A percentile compares a stretch with the other conserved stretches of the same genome.
Evolutionary conservation across 768 basidiomycete species (phyloP).

Genomic region (Saitozyma podzolica): DNA sequence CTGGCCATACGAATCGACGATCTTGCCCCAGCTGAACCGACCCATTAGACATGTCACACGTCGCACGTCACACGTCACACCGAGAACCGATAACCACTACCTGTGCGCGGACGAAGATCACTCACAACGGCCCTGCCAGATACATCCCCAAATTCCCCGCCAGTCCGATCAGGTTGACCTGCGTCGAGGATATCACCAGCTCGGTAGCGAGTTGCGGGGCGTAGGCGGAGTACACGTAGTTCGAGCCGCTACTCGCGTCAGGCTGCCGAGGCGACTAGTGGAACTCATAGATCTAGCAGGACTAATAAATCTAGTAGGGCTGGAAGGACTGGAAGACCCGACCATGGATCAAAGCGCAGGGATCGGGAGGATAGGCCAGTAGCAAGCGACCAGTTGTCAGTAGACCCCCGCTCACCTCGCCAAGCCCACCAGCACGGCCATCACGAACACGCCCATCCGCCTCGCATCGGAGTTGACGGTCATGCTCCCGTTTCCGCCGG

Average conservation of each 20-base stretch:
- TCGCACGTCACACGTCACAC: neutral
- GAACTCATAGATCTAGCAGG: too few species aligned
- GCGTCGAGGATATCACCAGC: slow-evolving; percentile 73
- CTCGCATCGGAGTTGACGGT: neutral
- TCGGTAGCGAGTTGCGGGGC: slow-evolving; percentile 80
- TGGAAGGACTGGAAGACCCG: too few species aligned
- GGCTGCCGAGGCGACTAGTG: neutral
- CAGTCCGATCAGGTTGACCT: slow-evolving; percentile 71
- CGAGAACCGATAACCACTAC: too few species aligned
- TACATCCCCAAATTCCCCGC: slow-evolving; percentile 69
- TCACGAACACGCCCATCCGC: slow-evolving; percentile 11
- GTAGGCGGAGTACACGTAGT: slow-evolving; percentile 62
- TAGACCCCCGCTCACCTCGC: slow-evolving; percentile 20
- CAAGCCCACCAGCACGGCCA: slow-evolving; percentile 19
- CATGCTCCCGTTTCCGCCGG: neutral
- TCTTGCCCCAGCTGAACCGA: slow-evolving; percentile 61
- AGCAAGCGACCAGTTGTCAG: too few species aligned
- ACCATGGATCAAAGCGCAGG: too few species aligned
- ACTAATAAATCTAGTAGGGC: too few species aligned
- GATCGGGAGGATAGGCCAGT: too few species aligned
- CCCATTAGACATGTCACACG: neutral
- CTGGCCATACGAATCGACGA: slow-evolving; percentile 74
- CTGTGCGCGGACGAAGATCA: neutral
- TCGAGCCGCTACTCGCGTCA: slow-evolving; percentile 18
- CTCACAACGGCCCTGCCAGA: slow-evolving; percentile 64